Evolutionary conservation across 345 rosid genomes (phyloP).

Genomic region (Acer negundo): DNA sequence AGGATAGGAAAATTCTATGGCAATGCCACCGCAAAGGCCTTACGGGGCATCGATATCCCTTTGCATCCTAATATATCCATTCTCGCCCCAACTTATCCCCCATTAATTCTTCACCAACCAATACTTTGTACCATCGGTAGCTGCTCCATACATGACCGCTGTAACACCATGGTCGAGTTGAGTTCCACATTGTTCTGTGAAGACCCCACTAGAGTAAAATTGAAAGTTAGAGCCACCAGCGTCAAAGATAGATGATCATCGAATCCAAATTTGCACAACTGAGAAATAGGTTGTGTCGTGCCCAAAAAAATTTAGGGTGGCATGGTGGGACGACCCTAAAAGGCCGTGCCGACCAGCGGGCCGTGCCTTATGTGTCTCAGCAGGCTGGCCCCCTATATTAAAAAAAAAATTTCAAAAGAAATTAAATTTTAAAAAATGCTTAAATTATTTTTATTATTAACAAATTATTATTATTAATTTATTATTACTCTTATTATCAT

Average conservation of each 20-base stretch:
- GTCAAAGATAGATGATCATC: background rate
- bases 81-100: slow-evolving; percentile 23
- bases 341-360: too few relatives aligned
- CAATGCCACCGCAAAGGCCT: slow-evolving; percentile 29
- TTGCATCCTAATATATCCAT: slow-evolving; percentile 24
- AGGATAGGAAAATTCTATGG: slow-evolving; percentile 23
- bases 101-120: slow-evolving; percentile 37
- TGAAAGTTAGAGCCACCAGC: slow-evolving; percentile 23
- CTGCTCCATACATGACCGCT: slow-evolving; percentile 20
- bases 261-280: too few relatives aligned
- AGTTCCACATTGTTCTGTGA: slow-evolving; percentile 23
- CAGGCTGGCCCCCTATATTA: too few relatives aligned
- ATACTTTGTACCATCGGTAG: slow-evolving; percentile 18
- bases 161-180: slow-evolving; percentile 24
- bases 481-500: too few relatives aligned
- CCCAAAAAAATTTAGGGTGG: too few relatives aligned
- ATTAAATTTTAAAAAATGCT: too few relatives aligned
- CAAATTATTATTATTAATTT: too few relatives aligned
- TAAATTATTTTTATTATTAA: too few relatives aligned
- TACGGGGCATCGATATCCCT: slow-evolving; percentile 13
- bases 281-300: too few relatives aligned
- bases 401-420: too few relatives aligned
- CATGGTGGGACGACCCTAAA: too few relatives aligned
- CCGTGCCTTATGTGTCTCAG: too few relatives aligned
- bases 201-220: slow-evolving; percentile 18